Evolutionary conservation across 108 stramenopile species (phyloP).

Genomic region (Cylindrotheca closterium): DNA sequence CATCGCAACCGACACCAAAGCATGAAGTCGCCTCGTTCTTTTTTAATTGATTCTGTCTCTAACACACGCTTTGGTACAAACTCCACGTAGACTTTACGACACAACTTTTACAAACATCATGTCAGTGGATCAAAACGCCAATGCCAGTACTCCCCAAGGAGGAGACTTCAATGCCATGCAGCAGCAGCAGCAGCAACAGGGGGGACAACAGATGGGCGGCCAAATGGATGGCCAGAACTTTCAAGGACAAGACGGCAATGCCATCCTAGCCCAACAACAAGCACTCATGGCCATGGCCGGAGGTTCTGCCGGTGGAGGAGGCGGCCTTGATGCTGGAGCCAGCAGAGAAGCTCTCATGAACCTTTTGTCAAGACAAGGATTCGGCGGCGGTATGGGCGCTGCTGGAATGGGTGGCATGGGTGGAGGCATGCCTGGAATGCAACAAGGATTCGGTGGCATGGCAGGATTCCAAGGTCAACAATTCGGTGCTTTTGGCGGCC

Average conservation of each 20-base stretch:
- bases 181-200: neutral
- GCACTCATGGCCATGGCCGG: slow-evolving; percentile 33
- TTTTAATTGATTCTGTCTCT: no score
- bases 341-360: slow-evolving; percentile 41
- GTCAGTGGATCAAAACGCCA: neutral
- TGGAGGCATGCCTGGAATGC: slow-evolving; percentile 16
- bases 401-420: slow-evolving; percentile 33
- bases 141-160: neutral
- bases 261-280: slow-evolving; percentile 30
- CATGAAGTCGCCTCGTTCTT: no score
- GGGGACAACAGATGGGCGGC: neutral
- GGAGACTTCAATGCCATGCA: neutral
- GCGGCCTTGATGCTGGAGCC: slow-evolving; percentile 31
- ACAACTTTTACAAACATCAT: no score
- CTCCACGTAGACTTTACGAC: no score
- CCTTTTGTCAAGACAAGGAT: slow-evolving; percentile 31
- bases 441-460: slow-evolving; percentile 29
- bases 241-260: slow-evolving; percentile 9
- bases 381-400: slow-evolving; percentile 21
- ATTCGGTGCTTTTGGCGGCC: slow-evolving; percentile 18
- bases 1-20: no score
- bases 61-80: no score
- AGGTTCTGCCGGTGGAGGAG: slow-evolving; percentile 10
- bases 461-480: slow-evolving; percentile 24
- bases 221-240: neutral